Evolutionary conservation across 1,139 yeast species (phyloP).

Genomic region (Candida anutae): DNA sequence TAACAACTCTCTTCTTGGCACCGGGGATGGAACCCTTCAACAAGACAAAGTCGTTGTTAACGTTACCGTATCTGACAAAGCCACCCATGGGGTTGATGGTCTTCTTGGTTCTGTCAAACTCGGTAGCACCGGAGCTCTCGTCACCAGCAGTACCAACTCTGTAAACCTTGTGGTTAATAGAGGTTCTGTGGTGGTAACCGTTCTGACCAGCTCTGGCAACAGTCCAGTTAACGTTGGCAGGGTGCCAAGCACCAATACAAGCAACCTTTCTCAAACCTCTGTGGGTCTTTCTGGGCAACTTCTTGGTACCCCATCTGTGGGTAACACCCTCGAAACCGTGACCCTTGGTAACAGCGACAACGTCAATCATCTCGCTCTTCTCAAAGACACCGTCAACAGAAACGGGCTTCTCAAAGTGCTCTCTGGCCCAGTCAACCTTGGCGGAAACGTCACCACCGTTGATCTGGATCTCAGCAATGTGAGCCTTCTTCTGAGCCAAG

Average conservation of each 20-base stretch:
- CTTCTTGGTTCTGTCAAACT: conserved; percentile 99
- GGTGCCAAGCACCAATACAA: conserved; percentile 99
- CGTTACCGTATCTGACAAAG: conserved; percentile 98
- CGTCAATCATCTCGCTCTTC: conserved; percentile 98
- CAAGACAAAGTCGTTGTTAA: conserved; percentile 95
- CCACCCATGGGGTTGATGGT: conserved; percentile 99
- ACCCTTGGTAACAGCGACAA: conserved; percentile 99
- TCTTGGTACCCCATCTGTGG: conserved; percentile 99
- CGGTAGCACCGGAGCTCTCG: conserved; percentile 91
- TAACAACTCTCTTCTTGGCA: conserved; percentile 98
- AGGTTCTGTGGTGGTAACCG: conserved; percentile 99
- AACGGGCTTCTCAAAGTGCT: conserved; percentile 98
- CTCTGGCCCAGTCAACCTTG: conserved; percentile 98
- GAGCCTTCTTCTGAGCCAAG: conserved; percentile 98
- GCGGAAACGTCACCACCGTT: conserved; percentile 99
- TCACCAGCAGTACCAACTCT: conserved; percentile 97
- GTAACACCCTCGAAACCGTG: conserved; percentile 99
- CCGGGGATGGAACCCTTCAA: conserved; percentile 99
- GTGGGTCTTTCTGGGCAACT: conserved; percentile 99
- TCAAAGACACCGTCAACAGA: conserved; percentile 93
- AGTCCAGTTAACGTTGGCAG: conserved; percentile 98
- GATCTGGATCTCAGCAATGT: conserved; percentile 98
- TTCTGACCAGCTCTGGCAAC: conserved; percentile 99
- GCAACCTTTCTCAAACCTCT: conserved; percentile 99
- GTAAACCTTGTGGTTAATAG: conserved; percentile 99